Percentiles rank a stretch among this genome's conserved stretches.
These are phyloP conservation scores for Mycena floridula DNA, from an alignment of 768 basidiomycete species.

Conservation along the genomic window DNA sequence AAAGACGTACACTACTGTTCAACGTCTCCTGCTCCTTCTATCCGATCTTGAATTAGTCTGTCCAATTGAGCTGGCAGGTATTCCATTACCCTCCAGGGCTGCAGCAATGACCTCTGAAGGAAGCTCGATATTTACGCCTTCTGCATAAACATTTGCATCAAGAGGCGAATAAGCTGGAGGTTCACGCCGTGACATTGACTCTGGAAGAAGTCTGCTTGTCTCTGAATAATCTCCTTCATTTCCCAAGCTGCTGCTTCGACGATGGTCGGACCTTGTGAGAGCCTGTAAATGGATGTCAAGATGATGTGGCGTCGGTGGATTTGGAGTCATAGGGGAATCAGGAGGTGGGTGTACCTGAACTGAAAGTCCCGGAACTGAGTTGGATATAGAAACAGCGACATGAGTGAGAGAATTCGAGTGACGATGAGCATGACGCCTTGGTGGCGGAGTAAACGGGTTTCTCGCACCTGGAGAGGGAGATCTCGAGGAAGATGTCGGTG, in stretches of 20 bases:
- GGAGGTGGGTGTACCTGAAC: constrained; percentile 73
- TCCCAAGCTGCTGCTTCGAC: constrained; percentile 28
- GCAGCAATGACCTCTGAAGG: constrained; percentile 91
- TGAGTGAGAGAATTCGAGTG: constrained; percentile 62
- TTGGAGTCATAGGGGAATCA: constrained; percentile 72
- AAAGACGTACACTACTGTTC: too few relatives aligned
- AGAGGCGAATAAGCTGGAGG: constrained; percentile 89
- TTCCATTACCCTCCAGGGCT: constrained; percentile 68
- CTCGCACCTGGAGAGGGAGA: constrained; percentile 75
- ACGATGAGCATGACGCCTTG: constrained; percentile 60
- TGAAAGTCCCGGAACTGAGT: constrained; percentile 59
- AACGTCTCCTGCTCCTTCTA: constrained; percentile 53
- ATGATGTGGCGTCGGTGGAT: constrained; percentile 81
- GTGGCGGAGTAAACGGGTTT: constrained; percentile 65
- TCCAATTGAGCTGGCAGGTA: constrained; percentile 56
- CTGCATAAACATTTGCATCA: constrained; percentile 76
- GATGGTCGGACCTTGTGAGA: constrained; percentile 35
- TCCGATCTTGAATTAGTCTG: constrained; percentile 46
- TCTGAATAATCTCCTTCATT: constrained; percentile 7
- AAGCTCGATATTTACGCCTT: constrained; percentile 89
- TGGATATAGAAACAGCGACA: constrained; percentile 51
- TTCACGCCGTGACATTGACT: constrained; percentile 46
- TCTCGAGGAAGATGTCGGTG: constrained; percentile 41
- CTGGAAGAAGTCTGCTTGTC: constrained; percentile 19
- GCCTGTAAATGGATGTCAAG: constrained; percentile 80